phyloP scores from a whole-genome alignment of 1,284 basidiomycete species.

The Psilocybe mexicana region DNA sequence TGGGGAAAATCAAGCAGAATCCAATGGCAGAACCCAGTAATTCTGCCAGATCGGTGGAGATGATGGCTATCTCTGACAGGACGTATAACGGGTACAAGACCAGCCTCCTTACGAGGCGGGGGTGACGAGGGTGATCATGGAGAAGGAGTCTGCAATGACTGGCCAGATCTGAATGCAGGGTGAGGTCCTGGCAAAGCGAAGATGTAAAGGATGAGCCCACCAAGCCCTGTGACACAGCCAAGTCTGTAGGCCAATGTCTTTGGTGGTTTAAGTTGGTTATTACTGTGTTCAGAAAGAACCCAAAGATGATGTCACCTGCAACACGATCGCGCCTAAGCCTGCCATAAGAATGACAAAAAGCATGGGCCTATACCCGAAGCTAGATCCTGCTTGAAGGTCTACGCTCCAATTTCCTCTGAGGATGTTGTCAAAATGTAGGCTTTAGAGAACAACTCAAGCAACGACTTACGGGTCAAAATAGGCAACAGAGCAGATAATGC shows the following conservation, averaged over 20 bases:
- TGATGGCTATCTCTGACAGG: constrained; percentile 74
- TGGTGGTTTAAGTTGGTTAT: background rate
- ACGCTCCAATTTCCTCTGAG: constrained; percentile 56
- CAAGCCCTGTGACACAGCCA: constrained; percentile 64
- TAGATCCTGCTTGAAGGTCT: constrained; percentile 64
- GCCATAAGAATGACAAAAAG: constrained; percentile 85
- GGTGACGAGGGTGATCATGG: constrained; percentile 58
- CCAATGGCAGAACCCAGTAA: constrained; percentile 61
- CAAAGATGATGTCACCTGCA: constrained; percentile 51
- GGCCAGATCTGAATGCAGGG: constrained; percentile 52
- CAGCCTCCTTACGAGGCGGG: constrained; percentile 53
- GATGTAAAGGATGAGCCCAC: constrained; percentile 33
- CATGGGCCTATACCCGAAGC: constrained; percentile 77
- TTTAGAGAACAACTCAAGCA: background rate
- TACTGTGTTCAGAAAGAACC: background rate
- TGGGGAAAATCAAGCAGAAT: constrained; percentile 75
- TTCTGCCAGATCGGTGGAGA: constrained; percentile 70
- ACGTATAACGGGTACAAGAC: constrained; percentile 65
- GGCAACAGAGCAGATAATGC: constrained; percentile 58
- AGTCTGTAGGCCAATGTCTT: constrained; percentile 57
- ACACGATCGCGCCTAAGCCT: constrained; percentile 76
- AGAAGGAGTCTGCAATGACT: constrained; percentile 69
- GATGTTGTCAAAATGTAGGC: background rate
- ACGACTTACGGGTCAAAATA: constrained; percentile 63
- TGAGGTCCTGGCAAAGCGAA: constrained; percentile 1